Evolutionary conservation across 1,284 basidiomycete species (phyloP).

Genomic region (Naganishia sp.): DNA sequence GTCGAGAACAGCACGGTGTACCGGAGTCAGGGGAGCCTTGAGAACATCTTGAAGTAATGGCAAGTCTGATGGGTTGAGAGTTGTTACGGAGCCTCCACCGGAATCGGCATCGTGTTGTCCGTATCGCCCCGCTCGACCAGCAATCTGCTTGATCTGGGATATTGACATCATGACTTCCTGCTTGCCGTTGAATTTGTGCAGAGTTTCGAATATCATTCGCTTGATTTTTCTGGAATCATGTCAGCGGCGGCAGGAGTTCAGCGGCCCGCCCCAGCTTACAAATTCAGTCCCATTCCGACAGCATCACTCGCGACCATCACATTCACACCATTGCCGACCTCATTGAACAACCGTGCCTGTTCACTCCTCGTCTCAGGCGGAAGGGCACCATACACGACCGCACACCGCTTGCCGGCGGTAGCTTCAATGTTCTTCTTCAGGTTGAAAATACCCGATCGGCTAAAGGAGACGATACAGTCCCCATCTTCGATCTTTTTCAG

Average conservation of each 20-base stretch:
- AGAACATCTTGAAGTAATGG: constrained; percentile 60
- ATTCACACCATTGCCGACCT: constrained; percentile 72
- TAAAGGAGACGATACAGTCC: constrained; percentile 91
- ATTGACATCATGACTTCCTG: constrained; percentile 62
- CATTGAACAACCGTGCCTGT: constrained; percentile 86
- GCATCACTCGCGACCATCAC: constrained; percentile 89
- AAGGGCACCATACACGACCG: constrained; percentile 83
- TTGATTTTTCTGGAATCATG: constrained; percentile 76
- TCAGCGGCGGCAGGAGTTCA: not conserved
- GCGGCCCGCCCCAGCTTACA: constrained; percentile 61
- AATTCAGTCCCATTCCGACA: constrained; percentile 93
- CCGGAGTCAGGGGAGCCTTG: constrained; percentile 54
- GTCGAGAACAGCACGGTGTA: constrained; percentile 56
- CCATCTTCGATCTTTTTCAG: constrained; percentile 69
- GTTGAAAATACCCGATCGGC: constrained; percentile 72
- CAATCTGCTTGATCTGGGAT: constrained; percentile 93
- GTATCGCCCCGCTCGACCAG: constrained; percentile 90
- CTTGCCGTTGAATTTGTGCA: constrained; percentile 73
- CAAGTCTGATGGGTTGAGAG: constrained; percentile 68
- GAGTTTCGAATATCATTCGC: constrained; percentile 77
- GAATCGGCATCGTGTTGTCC: constrained; percentile 63
- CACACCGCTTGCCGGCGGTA: constrained; percentile 71
- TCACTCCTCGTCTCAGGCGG: constrained; percentile 87
- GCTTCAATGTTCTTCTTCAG: constrained; percentile 74
- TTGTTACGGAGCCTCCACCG: constrained; percentile 70